Base-by-base conservation (phyloP, 1,284 basidiomycete genomes). In the Laetiporus sulphureus region DNA sequence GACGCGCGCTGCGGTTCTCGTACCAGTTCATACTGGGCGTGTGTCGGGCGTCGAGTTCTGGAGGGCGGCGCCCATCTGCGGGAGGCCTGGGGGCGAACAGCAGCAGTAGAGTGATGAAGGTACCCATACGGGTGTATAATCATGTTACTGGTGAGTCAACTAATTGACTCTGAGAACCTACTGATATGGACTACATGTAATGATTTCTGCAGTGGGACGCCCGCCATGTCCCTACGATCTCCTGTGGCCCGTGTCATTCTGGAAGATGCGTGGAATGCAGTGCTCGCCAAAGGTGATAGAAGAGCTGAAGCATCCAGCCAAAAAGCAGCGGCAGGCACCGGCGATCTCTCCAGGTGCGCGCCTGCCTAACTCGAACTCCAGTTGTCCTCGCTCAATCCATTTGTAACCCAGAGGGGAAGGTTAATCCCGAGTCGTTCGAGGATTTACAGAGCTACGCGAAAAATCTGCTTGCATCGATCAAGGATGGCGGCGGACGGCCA, bases 11-110 rank as follows among this genome's bases (percentile, higher is more conserved):
- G 48, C 75, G 74, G 52, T 94, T 99, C 61, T 83, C 83, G 7
- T 99, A 98, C 59, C 83, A 91, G 51, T 75, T 99, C 10, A 72
- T 88, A 8, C 73, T 98, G 1, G 92, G 93, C 1, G 84, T 86
- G 0, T 93, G 89, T 63, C 77, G 91, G 3, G 74, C 79, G 5
- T 65, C 68, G 13, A 15, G 47, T 54, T 34, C 38, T 54, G 27
- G 31, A 39, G 41, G 46, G 45, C 22, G 41, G 47, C n/a, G 19
- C 36, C 8, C 23, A 32, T 4, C 62, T 64, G 2, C 64, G 66
- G 23, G 60, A 65, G 6, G 61, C 65, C 7, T 27, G 1, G 68
- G 69, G 19, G 61, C 68, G 10, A 71, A 67, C 45, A 78, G 79
- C 58, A 68, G 75, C 33, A 91, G 88, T 52, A 69, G 83, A 25